Evolutionary conservation across 352 stramenopile genomes (phyloP), one percentile per base, ranked within the genome.

Genomic region (Aphanomyces cochlioides): DNA sequence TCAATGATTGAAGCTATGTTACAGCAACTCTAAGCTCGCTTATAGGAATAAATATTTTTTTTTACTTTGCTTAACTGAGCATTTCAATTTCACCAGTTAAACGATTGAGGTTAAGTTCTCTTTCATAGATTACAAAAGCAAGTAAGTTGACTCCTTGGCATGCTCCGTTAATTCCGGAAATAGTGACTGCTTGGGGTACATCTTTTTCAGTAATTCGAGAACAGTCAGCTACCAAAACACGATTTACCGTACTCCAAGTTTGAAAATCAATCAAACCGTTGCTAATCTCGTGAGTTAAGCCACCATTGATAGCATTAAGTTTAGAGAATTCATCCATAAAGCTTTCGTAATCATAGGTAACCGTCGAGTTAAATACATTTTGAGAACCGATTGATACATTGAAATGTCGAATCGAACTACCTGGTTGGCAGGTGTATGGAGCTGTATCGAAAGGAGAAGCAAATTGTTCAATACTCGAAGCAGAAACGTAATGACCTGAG

Each of bases 321-420:
- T 78, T 78, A 4, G 47, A 41, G 2, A 74, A 69, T 47, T 76
- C 70, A 64, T 76, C 59, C 4, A 4, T 19, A 40, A 74, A 78
- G 0, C 47, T 5, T 56, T 73, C 58, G 19, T 63, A 78, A 34
- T 76, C 70, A 34, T 74, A 78, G 40, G 67, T 64, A 5, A 71
- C 56, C n/a, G 67, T 59, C 19, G 75, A 72, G 34, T 47, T 15
- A 56, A 78, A 78, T 10, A 78, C 73, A 68, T 75, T 78, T 10
- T 68, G 17, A 56, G 75, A 75, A 60, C 73, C 73, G 1, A 78
- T 19, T 28, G 69, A 50, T 2, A 78, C 69, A 59, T 75, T 63
- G 39, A 72, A 72, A 34, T 67, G 69, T 17, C 56, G 61, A 48
- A 75, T 21, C 7, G 34, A 66, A 41, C 47, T 21, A 43, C 73